phyloP scores from a whole-genome alignment of 768 basidiomycete genomes.

The Phanerochaete carnosa region DNA sequence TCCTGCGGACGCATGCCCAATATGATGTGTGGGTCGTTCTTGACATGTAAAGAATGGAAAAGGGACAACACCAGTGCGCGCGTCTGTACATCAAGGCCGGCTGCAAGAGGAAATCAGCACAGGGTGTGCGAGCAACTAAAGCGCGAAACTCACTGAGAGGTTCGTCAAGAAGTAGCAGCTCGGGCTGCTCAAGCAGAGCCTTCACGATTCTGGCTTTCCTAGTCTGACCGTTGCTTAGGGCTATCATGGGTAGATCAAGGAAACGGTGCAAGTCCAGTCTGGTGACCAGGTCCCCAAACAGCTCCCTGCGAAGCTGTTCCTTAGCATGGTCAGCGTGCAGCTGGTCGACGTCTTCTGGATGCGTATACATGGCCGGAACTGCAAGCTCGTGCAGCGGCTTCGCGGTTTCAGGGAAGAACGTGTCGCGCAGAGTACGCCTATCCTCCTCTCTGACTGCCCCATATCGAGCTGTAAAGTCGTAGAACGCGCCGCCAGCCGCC shows the following conservation, averaged over 20 bases:
- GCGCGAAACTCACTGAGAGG: slow-evolving; percentile 66
- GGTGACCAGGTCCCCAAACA: slow-evolving; percentile 53
- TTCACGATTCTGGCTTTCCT: slow-evolving; percentile 79
- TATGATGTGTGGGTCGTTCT: slow-evolving; percentile 55
- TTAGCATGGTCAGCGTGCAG: slow-evolving; percentile 19
- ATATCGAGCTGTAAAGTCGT: slow-evolving; percentile 91
- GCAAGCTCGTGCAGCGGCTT: slow-evolving; percentile 23
- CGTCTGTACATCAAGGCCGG: slow-evolving; percentile 69
- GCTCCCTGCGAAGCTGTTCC: slow-evolving; percentile 18
- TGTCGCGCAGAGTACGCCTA: slow-evolving; percentile 68
- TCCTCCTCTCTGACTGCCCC: slow-evolving; percentile 87
- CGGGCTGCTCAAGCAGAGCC: slow-evolving; percentile 67
- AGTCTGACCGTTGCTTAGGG: slow-evolving; percentile 90
- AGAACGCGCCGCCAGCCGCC: slow-evolving; percentile 68
- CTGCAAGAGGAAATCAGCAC: slow-evolving; percentile 35
- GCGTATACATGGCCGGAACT: slow-evolving; percentile 21
- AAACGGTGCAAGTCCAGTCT: slow-evolving; percentile 56
- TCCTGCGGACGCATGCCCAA: slow-evolving; percentile 70
- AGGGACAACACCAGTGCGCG: slow-evolving; percentile 54
- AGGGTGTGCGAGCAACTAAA: background rate
- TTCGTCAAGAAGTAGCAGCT: slow-evolving; percentile 85
- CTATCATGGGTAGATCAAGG: slow-evolving; percentile 81
- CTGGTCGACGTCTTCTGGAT: slow-evolving; percentile 19
- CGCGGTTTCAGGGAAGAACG: slow-evolving; percentile 51
- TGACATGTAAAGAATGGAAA: slow-evolving; percentile 43